phyloP scores from a whole-genome alignment of 768 basidiomycete genomes.

The Tephrocybe sp. region DNA sequence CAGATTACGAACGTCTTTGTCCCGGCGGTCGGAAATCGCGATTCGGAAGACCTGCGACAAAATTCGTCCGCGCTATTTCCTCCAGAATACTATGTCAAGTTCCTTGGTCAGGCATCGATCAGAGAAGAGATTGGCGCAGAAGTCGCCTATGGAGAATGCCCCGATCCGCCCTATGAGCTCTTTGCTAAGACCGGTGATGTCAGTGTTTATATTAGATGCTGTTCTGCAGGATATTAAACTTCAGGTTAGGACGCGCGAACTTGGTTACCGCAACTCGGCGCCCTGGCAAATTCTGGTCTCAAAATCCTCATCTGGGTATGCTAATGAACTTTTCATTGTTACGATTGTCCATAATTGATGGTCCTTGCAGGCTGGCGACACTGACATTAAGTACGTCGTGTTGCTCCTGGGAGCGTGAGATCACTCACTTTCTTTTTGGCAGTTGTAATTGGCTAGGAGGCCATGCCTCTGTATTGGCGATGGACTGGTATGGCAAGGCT shows the following conservation, averaged over 20 bases:
- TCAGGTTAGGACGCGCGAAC: conserved; percentile 52
- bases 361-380: conserved; percentile 40
- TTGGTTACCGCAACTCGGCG: conserved; percentile 48
- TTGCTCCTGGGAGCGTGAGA: not conserved
- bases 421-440: not conserved
- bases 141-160: conserved; percentile 46
- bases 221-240: not conserved
- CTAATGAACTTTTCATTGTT: not conserved
- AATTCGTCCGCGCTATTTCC: conserved; percentile 54
- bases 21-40: conserved; percentile 53
- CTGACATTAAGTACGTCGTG: conserved; percentile 46
- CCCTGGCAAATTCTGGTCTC: conserved; percentile 42
- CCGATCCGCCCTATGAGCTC: conserved; percentile 36
- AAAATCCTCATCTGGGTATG: conserved; percentile 49
- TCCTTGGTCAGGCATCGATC: conserved; percentile 35
- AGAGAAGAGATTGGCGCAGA: conserved; percentile 52
- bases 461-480: conserved; percentile 39
- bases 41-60: conserved; percentile 59
- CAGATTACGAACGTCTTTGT: conserved; percentile 47
- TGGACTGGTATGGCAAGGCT: conserved; percentile 47
- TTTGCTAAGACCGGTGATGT: conserved; percentile 61
- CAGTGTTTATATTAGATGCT: conserved; percentile 12
- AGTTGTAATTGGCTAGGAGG: conserved; percentile 52
- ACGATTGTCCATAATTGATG: conserved; percentile 15
- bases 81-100: conserved; percentile 53